phyloP scores from a whole-genome alignment of 2,329 filamentous ascomycete genomes.

The Phoma herbarum region DNA sequence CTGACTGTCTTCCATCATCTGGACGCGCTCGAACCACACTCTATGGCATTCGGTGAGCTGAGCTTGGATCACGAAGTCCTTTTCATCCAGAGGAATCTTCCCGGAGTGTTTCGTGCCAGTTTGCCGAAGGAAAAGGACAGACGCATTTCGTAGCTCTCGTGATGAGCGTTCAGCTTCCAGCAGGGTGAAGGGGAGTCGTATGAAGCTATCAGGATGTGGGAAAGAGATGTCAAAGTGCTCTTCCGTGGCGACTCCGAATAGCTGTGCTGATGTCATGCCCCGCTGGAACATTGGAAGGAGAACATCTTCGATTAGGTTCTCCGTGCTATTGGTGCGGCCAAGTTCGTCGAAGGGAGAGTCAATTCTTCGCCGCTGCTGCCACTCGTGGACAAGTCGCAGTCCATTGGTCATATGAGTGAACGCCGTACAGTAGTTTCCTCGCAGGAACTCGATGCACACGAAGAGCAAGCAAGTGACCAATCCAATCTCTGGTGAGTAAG shows the following conservation, averaged over 20 bases:
- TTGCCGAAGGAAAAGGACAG: conserved; percentile 23
- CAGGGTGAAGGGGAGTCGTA: conserved; percentile 14
- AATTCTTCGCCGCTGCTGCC: conserved; percentile 11
- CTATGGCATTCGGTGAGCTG: conserved; percentile 28
- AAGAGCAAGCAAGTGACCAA: conserved; percentile 57
- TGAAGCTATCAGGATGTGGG: conserved; percentile 7
- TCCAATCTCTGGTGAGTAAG: conserved; percentile 46
- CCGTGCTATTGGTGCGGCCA: not conserved
- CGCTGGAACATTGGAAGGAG: conserved; percentile 36
- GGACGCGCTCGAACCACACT: conserved; percentile 23
- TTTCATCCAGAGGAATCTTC: not conserved
- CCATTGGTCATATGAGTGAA: conserved; percentile 57
- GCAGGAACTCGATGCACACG: conserved; percentile 55
- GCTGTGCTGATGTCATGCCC: conserved; percentile 27
- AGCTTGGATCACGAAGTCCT: conserved; percentile 19
- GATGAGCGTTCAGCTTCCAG: conserved; percentile 28
- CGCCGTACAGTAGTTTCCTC: conserved; percentile 53
- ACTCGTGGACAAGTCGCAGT: conserved; percentile 46
- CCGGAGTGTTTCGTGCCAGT: conserved; percentile 9
- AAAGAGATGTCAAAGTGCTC: conserved; percentile 15
- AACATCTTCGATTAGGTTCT: conserved; percentile 25
- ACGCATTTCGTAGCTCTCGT: conserved; percentile 34
- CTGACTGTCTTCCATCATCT: conserved; percentile 12
- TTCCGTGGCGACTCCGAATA: conserved; percentile 30
- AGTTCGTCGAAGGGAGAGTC: conserved; percentile 1